Evolutionary conservation across 169 alveolate genomes (phyloP).

Genomic region (Plasmodium falciparum): DNA sequence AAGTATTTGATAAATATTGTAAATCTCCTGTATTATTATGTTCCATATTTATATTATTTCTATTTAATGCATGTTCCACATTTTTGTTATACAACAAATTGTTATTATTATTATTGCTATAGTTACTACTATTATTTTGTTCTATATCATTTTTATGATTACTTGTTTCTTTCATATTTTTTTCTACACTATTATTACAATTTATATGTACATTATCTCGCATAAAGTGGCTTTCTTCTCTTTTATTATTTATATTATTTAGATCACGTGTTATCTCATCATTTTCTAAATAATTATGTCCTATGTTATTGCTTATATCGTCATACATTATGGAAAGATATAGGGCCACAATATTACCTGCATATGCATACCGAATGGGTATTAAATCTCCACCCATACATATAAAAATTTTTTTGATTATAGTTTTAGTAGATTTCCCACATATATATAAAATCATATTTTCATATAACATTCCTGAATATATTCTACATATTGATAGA

Average conservation of each 20-base stretch:
- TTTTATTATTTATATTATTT: not conserved
- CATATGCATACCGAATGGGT: constrained; percentile 82
- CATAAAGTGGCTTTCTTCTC: not conserved
- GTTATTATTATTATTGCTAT: not conserved
- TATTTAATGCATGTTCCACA: not conserved
- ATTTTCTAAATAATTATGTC: constrained; percentile 1
- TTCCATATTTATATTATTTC: not conserved
- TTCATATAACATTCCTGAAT: constrained; percentile 83
- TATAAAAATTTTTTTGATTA: constrained; percentile 77
- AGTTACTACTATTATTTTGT: not conserved
- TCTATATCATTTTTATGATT: not conserved
- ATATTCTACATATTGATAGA: constrained; percentile 70
- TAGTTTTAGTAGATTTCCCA: constrained; percentile 55
- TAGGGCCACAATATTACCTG: constrained; percentile 87
- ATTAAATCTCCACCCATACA: constrained; percentile 90
- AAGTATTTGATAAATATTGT: constrained; percentile 70
- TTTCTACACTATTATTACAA: not conserved
- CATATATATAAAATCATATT: constrained; percentile 86
- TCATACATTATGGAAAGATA: constrained; percentile 75
- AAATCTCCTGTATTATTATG: not conserved
- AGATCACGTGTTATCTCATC: not conserved
- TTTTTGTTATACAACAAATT: constrained; percentile 4
- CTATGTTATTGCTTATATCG: not conserved
- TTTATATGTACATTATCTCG: too few species aligned
- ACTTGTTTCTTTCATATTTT: not conserved